Evolutionary conservation across 768 basidiomycete genomes (phyloP).

Genomic region (Collybia sordida): DNA sequence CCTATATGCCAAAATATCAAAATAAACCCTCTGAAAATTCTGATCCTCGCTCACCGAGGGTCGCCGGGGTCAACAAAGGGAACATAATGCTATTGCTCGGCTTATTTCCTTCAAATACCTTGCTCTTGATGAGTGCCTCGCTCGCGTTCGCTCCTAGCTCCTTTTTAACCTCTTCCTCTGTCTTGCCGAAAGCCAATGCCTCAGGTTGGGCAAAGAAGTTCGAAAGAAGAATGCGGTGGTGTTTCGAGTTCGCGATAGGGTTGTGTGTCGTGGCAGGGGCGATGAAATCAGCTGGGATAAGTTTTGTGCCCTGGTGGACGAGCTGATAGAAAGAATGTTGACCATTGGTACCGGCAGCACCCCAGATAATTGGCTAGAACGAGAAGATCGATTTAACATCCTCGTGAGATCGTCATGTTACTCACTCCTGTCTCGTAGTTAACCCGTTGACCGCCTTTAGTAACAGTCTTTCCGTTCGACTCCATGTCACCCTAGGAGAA

Average conservation of each 20-base stretch:
- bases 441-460: conserved; percentile 90
- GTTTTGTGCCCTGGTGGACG: conserved; percentile 90
- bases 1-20: conserved; percentile 28
- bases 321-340: conserved; percentile 99
- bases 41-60: conserved; percentile 57
- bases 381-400: conserved; percentile 2
- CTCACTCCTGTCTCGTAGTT: conserved; percentile 95
- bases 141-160: conserved; percentile 70
- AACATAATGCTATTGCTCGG: conserved; percentile 97
- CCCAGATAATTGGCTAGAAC: conserved; percentile 94
- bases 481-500: conserved; percentile 88
- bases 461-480: conserved; percentile 96
- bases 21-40: neutral
- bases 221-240: conserved; percentile 95
- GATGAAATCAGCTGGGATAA: conserved; percentile 91
- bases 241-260: conserved; percentile 82
- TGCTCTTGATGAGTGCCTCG: conserved; percentile 89
- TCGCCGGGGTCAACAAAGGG: conserved; percentile 87
- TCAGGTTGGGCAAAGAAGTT: conserved; percentile 99
- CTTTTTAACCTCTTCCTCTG: conserved; percentile 79
- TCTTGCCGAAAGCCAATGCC: conserved; percentile 97
- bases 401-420: conserved; percentile 4
- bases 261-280: conserved; percentile 90
- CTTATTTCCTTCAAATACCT: conserved; percentile 97
- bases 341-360: conserved; percentile 96